phyloP scores from a whole-genome alignment of 1,284 basidiomycete genomes.

The Leccinum olivaceoglutinosum region DNA sequence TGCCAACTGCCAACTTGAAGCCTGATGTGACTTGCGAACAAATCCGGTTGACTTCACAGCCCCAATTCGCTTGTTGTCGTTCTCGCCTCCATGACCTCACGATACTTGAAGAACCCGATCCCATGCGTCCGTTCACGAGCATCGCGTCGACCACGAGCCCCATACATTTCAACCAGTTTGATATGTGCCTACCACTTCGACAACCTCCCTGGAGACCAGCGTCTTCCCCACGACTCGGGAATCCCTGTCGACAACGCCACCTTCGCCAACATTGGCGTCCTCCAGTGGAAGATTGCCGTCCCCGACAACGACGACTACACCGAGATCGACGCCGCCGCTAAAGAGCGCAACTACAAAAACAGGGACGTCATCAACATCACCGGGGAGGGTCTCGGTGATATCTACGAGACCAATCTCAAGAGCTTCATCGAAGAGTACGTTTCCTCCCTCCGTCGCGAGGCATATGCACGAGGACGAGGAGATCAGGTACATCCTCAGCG shows the following conservation, averaged over 20 bases:
- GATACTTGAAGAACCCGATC: slow-evolving; percentile 47
- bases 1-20: background rate
- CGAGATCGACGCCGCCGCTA: slow-evolving; percentile 56
- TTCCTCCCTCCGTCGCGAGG: slow-evolving; percentile 21
- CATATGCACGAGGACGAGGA: slow-evolving; percentile 89
- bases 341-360: slow-evolving; percentile 71
- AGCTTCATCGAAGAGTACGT: slow-evolving; percentile 76
- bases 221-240: slow-evolving; percentile 68
- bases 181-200: slow-evolving; percentile 86
- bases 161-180: background rate
- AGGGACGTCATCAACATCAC: slow-evolving; percentile 72
- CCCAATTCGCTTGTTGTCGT: slow-evolving; percentile 16
- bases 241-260: slow-evolving; percentile 42
- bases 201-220: slow-evolving; percentile 71
- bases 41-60: slow-evolving; percentile 23
- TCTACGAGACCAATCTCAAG: slow-evolving; percentile 75
- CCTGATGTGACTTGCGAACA: slow-evolving; percentile 18
- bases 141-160: slow-evolving; percentile 43
- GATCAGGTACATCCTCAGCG: slow-evolving; percentile 79
- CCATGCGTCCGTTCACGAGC: slow-evolving; percentile 75
- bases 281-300: slow-evolving; percentile 52
- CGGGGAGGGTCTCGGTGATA: slow-evolving; percentile 54
- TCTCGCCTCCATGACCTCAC: slow-evolving; percentile 18
- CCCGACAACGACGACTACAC: slow-evolving; percentile 38
- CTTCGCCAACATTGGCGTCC: slow-evolving; percentile 55